Base-by-base conservation (phyloP, 805 yeast genomes). In the Danielia oregonensis region DNA sequence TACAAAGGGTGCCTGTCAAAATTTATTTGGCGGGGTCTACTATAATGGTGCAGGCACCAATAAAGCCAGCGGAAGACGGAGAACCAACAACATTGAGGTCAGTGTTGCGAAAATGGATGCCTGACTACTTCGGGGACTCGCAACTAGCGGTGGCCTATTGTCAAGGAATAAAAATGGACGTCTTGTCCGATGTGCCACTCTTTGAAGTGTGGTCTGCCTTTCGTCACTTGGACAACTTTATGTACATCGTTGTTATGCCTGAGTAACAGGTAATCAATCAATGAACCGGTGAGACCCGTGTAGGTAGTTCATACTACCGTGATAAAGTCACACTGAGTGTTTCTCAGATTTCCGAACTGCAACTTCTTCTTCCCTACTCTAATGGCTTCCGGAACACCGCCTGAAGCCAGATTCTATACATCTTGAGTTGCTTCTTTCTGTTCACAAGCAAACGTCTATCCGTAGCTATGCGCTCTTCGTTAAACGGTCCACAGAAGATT, bases 351-450 rank as follows among this genome's bases (percentile, higher is more conserved):
- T n/a, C n/a, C n/a, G n/a, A n/a, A 29, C 24, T 9, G 9, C 18
- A 2, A 8, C 15, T 14, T n/a, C 6, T n/a, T 6, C 17, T 21
- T 11, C 23, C 8, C 27, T 37, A 35, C 16, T 27, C 36, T 3
- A n/a, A n/a, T n/a, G 43, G 43, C 35, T 37, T 36, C 25, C 38
- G 34, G 57, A 91, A 91, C 17, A 86, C 88, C 1, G 93, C 97
- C 63, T 93, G 98, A 37, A 93, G 64, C 98, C 98, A 93, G 39
- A 88, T 86, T 52, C 98, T 72, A 57, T 86, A 93, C 98, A 93
- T 93, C 62, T 93, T 93, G 44, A 93, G 64, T 58, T 84, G 84
- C 55, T 91, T 82, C 63, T 91, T 89, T 52, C 98, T 73, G 58
- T 93, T 93, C 16, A 93, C 97, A 44, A 93, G 67, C 49, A 93